Evolutionary conservation across 2,329 filamentous ascomycete genomes (phyloP), one percentile per base, ranked within the genome.

Genomic region (Pezizomycotina sp.): DNA sequence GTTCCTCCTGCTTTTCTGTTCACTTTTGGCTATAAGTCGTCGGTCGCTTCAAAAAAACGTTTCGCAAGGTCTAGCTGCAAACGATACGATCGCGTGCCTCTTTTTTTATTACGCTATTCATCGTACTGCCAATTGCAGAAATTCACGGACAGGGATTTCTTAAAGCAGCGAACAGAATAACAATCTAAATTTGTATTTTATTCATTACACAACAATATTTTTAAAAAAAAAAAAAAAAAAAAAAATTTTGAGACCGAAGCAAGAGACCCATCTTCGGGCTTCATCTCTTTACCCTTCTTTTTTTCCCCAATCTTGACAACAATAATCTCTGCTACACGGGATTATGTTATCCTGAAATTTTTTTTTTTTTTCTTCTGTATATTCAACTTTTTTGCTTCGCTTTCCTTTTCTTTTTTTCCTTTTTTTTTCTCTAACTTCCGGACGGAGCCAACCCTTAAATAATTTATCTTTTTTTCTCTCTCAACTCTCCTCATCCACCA

Each of bases 251-350:
- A 24, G 8, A 24, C 22, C 22, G 12, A 24, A 24, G 8, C 22
- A 24, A 12, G 22, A n/a, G n/a, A n/a, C n/a, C n/a, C n/a, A n/a
- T n/a, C n/a, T n/a, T n/a, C n/a, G n/a, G n/a, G n/a, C n/a, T n/a
- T n/a, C n/a, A n/a, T n/a, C n/a, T n/a, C n/a, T n/a, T n/a, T n/a
- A n/a, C n/a, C n/a, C n/a, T n/a, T n/a, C 6, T 4, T 15, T 27
- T 26, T 4, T 5, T 24, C 24, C 16, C 6, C 32, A 28, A 28
- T 27, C 12, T 20, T 29, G 13, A 10, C 22, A 27, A n/a, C 24
- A 28, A 9, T 16, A 27, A 13, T 35, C 12, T 13, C 12, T 28
- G 12, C 27, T 35, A 28, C 33, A 35, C 27, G 25, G 27, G 22
- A 5, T 10, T 24, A n/a, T n/a, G 20, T 14, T 23, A 23, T 32